Evolutionary conservation across 768 basidiomycete genomes (phyloP).

Genomic region (Hypsizygus marmoreus): DNA sequence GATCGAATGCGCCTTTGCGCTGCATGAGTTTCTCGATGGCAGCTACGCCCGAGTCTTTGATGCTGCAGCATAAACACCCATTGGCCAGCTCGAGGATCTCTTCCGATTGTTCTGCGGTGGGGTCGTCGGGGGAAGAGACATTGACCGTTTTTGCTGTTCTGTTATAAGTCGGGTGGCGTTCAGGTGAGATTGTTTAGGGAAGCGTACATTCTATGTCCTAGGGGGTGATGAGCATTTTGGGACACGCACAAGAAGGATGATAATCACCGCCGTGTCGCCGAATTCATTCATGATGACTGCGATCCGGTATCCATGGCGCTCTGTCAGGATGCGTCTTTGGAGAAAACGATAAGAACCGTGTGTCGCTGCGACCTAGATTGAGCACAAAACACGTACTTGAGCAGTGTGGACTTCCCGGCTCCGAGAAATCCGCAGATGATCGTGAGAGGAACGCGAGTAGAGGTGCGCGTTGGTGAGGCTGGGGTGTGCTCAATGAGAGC

Average conservation of each 20-base stretch:
- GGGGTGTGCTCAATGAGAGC: slow-evolving; percentile 28
- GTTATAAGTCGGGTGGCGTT: slow-evolving; percentile 7
- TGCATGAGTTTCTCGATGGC: slow-evolving; percentile 93
- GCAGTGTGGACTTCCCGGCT: slow-evolving; percentile 90
- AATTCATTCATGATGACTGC: slow-evolving; percentile 99
- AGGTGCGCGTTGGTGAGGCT: slow-evolving; percentile 1
- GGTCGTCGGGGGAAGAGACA: slow-evolving; percentile 67
- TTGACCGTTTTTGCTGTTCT: slow-evolving; percentile 81
- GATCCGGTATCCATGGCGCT: slow-evolving; percentile 92
- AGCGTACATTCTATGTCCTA: slow-evolving; percentile 89
- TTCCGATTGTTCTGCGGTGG: slow-evolving; percentile 65
- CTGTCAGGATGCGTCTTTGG: slow-evolving; percentile 81
- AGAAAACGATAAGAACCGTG: slow-evolving; percentile 1
- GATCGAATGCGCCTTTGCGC: slow-evolving; percentile 86
- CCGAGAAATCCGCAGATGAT: slow-evolving; percentile 96
- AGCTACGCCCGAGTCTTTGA: slow-evolving; percentile 90
- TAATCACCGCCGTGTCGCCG: slow-evolving; percentile 85
- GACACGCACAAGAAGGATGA: not conserved
- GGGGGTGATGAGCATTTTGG: slow-evolving; percentile 19
- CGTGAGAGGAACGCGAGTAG: slow-evolving; percentile 73
- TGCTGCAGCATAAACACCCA: slow-evolving; percentile 97
- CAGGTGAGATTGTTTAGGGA: not conserved
- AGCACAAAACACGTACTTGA: slow-evolving; percentile 63
- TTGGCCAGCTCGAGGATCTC: slow-evolving; percentile 93
- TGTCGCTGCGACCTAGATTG: not conserved